Conservation (phyloP, 2,329 filamentous ascomycete species). For the Cytospora mali region DNA sequence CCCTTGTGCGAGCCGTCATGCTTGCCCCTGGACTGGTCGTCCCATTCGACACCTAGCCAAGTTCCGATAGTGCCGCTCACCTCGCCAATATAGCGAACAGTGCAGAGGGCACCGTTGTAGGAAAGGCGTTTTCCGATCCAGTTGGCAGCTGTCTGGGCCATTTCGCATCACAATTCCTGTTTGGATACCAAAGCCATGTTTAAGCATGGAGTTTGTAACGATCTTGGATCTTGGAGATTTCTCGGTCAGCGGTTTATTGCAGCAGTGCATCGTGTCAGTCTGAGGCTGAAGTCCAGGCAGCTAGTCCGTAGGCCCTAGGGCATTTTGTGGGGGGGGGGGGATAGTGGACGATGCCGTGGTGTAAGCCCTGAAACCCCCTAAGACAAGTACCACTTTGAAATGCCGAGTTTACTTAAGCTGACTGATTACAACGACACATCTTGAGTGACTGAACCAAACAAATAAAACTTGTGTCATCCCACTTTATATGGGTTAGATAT, state of each 20-base stretch:
- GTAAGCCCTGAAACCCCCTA: not conserved
- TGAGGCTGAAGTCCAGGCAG: not conserved
- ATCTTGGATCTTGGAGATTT: not conserved
- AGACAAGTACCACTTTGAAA: no score
- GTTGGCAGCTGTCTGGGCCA: conserved; percentile 39
- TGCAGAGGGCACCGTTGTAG: conserved; percentile 77
- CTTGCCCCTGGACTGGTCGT: conserved; percentile 83
- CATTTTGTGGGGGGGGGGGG: not conserved
- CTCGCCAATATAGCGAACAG: conserved; percentile 78
- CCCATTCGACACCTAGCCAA: conserved; percentile 98
- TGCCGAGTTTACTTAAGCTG: no score
- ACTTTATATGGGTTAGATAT: not conserved
- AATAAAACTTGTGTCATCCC: not conserved
- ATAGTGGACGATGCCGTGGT: not conserved
- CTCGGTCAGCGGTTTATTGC: not conserved
- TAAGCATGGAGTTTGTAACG: not conserved
- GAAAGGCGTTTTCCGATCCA: conserved; percentile 76
- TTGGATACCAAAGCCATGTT: not conserved
- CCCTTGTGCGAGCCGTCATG: conserved; percentile 85
- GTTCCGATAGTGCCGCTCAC: conserved; percentile 75
- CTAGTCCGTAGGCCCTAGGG: not conserved
- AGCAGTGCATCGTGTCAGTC: no score
- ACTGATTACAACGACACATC: not conserved
- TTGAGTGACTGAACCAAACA: not conserved
- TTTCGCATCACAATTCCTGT: conserved; percentile 32